These are phyloP conservation scores for Acanthamoeba royreba DNA, from an alignment of 208 protist genomes.

Conservation along the genomic window DNA sequence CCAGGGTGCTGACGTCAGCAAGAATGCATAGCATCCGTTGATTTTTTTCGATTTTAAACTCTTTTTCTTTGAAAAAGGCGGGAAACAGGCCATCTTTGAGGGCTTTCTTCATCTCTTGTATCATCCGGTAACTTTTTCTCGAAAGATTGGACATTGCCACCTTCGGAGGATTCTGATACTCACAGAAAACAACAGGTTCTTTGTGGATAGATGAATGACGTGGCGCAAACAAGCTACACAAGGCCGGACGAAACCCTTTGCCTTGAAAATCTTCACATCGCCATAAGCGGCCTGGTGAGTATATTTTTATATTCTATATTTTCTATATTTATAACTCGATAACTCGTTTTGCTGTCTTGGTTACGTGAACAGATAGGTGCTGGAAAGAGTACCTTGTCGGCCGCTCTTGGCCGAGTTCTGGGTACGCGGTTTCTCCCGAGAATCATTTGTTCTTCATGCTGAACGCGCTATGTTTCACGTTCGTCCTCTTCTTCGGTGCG, in stretches of 20 bases:
- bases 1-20: too few relatives aligned
- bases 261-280: constrained; percentile 50
- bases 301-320: neutral
- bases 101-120: too few relatives aligned
- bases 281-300: constrained; percentile 46
- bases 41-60: too few relatives aligned
- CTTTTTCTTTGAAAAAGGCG: too few relatives aligned
- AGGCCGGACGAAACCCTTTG: neutral
- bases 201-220: too few relatives aligned
- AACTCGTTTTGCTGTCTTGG: too few relatives aligned
- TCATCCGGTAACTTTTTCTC: too few relatives aligned
- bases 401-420: constrained; percentile 54
- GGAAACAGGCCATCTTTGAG: too few relatives aligned
- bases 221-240: neutral
- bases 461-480: neutral
- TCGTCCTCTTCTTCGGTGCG: neutral
- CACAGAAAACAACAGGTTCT: too few relatives aligned
- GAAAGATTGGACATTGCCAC: too few relatives aligned
- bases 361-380: constrained; percentile 73
- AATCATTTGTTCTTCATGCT: neutral
- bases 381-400: constrained; percentile 73
- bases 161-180: too few relatives aligned
- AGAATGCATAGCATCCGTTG: too few relatives aligned
- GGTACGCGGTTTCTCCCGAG: constrained; percentile 50
- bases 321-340: neutral